Evolutionary conservation across 2,329 filamentous ascomycete genomes (phyloP), one percentile per base, ranked within the genome.

Genomic region (Xylariaceae sp.): DNA sequence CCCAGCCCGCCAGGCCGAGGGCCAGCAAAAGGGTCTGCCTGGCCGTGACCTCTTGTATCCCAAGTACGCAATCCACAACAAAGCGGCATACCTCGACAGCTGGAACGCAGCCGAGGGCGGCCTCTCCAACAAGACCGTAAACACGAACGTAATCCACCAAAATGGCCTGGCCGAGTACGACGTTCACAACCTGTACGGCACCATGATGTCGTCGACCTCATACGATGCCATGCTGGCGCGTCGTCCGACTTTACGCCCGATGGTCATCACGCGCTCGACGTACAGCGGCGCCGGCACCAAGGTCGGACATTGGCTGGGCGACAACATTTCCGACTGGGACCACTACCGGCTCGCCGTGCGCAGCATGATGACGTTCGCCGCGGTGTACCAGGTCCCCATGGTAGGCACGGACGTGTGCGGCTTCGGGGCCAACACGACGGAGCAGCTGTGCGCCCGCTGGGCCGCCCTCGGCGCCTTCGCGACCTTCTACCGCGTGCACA

Each of bases 401-500:
- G 82, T 82, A 0, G 87, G 87, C 10, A 78, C 82, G 2, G 91
- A 95, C 55, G 86, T 92, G 0, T 95, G 91, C 64, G 91, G 91
- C 0, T 95, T 88, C 64, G 86, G 77, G 9, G 79, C 76, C 11
- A 81, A 88, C 62, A 85, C 86, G 0, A 87, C 81, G 9, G 84
- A 88, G 67, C 75, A 82, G 39, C 80, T 92, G 5, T 92, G 88
- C 67, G 83, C 87, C 3, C 84, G 89, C n/a, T 92, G 89, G 89
- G 83, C 87, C 1, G 79, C 81, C 21, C 78, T 91, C 0, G 88
- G 87, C 13, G 88, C 88, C 7, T 91, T 92, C 75, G 78, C 81
- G 30, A 85, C 87, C 1, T 92, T 92, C 75, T 91, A 85, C 74
- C 85, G 89, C 56, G 86, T 91, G 69, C 89, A 92, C 73, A 87